Evolutionary conservation across 768 basidiomycete genomes (phyloP).

Genomic region (Serendipita sp.): DNA sequence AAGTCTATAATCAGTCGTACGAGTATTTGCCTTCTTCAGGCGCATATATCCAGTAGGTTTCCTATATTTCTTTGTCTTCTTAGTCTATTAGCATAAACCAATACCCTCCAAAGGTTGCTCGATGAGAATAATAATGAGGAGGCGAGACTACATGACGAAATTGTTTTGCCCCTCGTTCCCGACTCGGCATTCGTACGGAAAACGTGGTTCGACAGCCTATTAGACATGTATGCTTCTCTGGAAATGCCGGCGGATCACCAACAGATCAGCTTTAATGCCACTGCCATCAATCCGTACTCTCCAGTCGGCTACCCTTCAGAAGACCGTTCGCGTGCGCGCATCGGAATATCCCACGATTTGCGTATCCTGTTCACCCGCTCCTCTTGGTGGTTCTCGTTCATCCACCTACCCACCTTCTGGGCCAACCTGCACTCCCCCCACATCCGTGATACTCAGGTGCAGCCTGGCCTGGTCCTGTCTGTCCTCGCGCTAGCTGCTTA

Average conservation of each 20-base stretch:
- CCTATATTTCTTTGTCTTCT: background rate
- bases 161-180: background rate
- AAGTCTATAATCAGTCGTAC: background rate
- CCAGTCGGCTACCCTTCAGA: background rate
- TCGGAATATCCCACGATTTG: background rate
- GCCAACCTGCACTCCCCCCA: constrained; percentile 1
- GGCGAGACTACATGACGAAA: background rate
- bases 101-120: background rate
- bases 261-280: no score
- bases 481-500: background rate
- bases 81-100: background rate
- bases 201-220: constrained; percentile 65
- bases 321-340: background rate
- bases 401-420: constrained; percentile 10
- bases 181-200: constrained; percentile 37
- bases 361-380: background rate
- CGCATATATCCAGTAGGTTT: constrained; percentile 4
- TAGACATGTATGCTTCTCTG: constrained; percentile 32
- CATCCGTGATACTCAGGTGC: background rate
- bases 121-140: constrained; percentile 1
- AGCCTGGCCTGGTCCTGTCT: constrained; percentile 7
- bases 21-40: constrained; percentile 2
- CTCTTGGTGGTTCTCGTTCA: constrained; percentile 9
- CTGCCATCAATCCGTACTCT: background rate
- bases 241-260: background rate